Percentiles rank a stretch among this genome's conserved stretches.
These are phyloP conservation scores for Populus pruinosa DNA, from an alignment of 345 rosid species.

Conservation along the genomic window DNA sequence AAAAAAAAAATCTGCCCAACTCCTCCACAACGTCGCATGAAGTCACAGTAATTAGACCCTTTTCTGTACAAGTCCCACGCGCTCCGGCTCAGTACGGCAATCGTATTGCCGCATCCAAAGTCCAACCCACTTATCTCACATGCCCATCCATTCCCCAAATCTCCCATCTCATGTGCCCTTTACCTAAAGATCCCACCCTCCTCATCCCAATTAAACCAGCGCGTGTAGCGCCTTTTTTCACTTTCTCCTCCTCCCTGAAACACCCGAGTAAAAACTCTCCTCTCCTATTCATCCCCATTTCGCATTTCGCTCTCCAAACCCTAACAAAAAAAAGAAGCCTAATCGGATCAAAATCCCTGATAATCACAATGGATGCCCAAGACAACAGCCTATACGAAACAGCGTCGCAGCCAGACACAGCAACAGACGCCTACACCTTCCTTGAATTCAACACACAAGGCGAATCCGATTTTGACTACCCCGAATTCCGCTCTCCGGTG, in stretches of 20 bases:
- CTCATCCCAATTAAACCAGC: not conserved
- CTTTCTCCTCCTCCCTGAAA: not conserved
- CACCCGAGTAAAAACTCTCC: not conserved
- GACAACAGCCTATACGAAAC: conserved; percentile 72
- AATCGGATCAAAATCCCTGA: not conserved
- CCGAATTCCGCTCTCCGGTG: conserved; percentile 75
- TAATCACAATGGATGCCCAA: conserved; percentile 62
- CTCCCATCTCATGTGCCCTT: not conserved
- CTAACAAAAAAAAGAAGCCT: conserved; percentile 2
- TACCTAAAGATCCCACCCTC: not conserved
- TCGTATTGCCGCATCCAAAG: not conserved
- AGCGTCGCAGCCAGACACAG: conserved; percentile 93
- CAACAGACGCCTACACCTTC: conserved; percentile 80
- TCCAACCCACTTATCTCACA: not conserved
- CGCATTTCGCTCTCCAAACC: conserved; percentile 15
- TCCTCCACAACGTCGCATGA: no score
- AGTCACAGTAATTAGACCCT: not conserved
- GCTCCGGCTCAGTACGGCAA: not conserved
- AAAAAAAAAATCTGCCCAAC: no score
- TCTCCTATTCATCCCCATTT: not conserved
- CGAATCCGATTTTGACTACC: conserved; percentile 93
- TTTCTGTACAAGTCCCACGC: not conserved
- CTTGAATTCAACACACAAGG: conserved; percentile 97
- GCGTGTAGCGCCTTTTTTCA: conserved; percentile 2
- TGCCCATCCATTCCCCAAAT: not conserved